Base-by-base conservation (phyloP, 2,329 filamentous ascomycete genomes). In the Colletotrichum sp. region DNA sequence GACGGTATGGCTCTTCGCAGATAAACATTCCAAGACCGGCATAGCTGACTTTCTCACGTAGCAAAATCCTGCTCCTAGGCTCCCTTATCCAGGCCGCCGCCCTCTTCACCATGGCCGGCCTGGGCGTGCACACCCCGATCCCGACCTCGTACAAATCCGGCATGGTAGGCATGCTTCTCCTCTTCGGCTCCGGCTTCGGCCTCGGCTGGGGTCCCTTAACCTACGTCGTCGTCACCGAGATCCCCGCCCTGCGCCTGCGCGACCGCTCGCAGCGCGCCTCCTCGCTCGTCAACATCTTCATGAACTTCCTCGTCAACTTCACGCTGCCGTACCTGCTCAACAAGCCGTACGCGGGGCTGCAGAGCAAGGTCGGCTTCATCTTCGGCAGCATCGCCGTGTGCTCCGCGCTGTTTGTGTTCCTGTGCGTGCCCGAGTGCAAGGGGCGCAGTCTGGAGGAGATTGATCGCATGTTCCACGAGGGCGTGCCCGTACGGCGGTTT, bases 151-250 rank as follows among this genome's bases (percentile, higher is more conserved):
- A 79, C 66, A 82, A 81, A 21, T 76, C 78, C 13, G 81, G 79
- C 15, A 83, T 85, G 52, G 81, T 86, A 8, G 81, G 82, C 49
- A 83, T 83, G 79, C 78, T 84, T 34, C 80, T 80, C 30, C 55
- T 87, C 6, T 85, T 82, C 39, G 77, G 75, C 34, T 75, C 82
- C 55, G 82, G 82, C 21, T 84, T 82, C 75, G 77, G 77, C 49
- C 77, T 84, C 2, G 83, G 81, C 16, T 86, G 84, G 83, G 84
- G 81, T 1, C 85, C 84, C 2, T 66, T 84, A 1, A 80, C 80
- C 5, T 84, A 85, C 69, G 83, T 85, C 63, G 79, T 86, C 55
- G 80, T 81, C 2, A 81, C 84, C 6, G 85, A 86, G 70, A 67
- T 86, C 5, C 81, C 84, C 26, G 64, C 74, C 5, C 65, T 69